Evolutionary conservation across 2,329 filamentous ascomycete species (phyloP).

Genomic region (Penicillium psychrosexuale): DNA sequence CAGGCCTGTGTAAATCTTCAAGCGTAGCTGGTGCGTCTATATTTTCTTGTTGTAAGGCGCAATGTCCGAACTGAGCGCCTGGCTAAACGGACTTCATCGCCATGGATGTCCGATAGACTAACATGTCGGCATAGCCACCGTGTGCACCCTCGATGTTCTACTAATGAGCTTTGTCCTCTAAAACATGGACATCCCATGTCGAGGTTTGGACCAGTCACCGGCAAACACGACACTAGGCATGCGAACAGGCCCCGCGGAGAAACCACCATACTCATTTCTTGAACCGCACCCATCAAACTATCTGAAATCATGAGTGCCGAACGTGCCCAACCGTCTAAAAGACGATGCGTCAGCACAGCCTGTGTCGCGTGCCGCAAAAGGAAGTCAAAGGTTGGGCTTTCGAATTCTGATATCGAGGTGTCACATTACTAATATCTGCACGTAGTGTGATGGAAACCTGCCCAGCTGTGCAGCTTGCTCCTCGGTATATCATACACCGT

Average conservation of each 20-base stretch:
- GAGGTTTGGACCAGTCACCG: conserved; percentile 21
- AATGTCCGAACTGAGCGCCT: not conserved
- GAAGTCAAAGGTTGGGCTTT: conserved; percentile 62
- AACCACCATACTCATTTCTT: conserved; percentile 6
- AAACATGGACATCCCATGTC: conserved; percentile 14
- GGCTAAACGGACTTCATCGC: not conserved
- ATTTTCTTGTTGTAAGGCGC: not conserved
- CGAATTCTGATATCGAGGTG: not conserved
- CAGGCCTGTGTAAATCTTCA: conserved; percentile 12
- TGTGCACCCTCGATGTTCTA: not conserved
- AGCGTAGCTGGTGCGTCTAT: not conserved
- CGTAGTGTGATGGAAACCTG: conserved; percentile 77
- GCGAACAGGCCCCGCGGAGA: conserved; percentile 22
- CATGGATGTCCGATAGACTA: conserved; percentile 4
- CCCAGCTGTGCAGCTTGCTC: conserved; percentile 94
- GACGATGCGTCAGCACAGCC: conserved; percentile 78
- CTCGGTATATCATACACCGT: conserved; percentile 69
- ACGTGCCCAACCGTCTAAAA: conserved; percentile 50
- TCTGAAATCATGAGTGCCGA: conserved; percentile 31
- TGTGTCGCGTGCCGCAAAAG: conserved; percentile 75
- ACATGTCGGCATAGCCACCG: not conserved
- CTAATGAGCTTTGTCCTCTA: not conserved
- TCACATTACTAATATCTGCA: conserved; percentile 4
- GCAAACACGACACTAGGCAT: conserved; percentile 27
- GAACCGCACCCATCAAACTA: conserved; percentile 10